Evolutionary conservation across 768 basidiomycete species (phyloP), one percentile per base, ranked within the genome.

Genomic region (Leccinum obscurum): DNA sequence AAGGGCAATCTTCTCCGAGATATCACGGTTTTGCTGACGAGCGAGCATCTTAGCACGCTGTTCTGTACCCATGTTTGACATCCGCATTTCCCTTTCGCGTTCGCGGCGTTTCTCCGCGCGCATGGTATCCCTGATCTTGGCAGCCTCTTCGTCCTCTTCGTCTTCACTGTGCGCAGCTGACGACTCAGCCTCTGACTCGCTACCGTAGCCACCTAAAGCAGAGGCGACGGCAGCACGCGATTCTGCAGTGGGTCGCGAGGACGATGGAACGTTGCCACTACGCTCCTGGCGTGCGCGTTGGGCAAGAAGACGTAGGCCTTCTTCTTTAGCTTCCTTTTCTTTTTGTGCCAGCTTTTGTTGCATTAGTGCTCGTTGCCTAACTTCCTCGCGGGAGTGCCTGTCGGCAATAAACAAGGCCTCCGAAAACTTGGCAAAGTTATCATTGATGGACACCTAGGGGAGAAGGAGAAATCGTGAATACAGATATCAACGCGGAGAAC

Each of bases 311-410:
- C 97, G 90, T 44, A 99, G 82, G 71, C 93, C 93, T 76, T 99
- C 97, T 76, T 99, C 97, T 70, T 98, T 98, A 22, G 90, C 94
- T 55, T 75, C 74, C 76, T 98, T 98, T 80, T 98, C 94, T 78
- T 99, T 99, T 75, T 97, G 90, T 11, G 93, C 95, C n/a, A 99
- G 82, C 70, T 96, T 94, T 74, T 98, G 97, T 71, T 98, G 96
- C 95, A 98, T 98, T 58, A 97, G 84, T 4, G 95, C 80, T 56
- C 97, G 90, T 72, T 98, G 95, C 26, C 95, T 86, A 49, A 98
- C 97, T 77, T 99, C 97, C 70, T 99, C 96, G 62, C 97, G 91
- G 2, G 97, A 95, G 76, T 98, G 96, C 60, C 96, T 85, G 73
- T 98, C 96, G 11, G 96, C 96, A 63, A 99, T 83, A 72, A 91